Evolutionary conservation across 768 basidiomycete species (phyloP).

Genomic region (Pleurotus citrinopileatus): DNA sequence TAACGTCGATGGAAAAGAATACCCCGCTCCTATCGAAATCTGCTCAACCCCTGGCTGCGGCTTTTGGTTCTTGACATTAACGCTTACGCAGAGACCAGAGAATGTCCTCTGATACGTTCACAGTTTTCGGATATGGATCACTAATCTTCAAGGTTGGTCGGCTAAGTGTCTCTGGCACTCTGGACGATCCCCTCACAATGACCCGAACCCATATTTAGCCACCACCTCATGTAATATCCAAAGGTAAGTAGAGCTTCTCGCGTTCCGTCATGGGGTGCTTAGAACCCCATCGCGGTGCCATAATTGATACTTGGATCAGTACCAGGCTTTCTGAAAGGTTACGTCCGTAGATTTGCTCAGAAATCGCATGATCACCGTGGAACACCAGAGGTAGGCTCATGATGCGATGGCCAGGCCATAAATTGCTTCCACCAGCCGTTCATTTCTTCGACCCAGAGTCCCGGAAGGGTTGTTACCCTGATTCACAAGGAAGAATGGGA

Average conservation of each 20-base stretch:
- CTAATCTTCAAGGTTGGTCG: slow-evolving; percentile 81
- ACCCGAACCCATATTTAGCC: slow-evolving; percentile 44
- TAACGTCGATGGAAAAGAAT: too few relatives aligned
- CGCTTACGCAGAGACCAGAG: too few relatives aligned
- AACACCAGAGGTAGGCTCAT: slow-evolving; percentile 73
- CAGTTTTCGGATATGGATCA: slow-evolving; percentile 92
- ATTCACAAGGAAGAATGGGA: slow-evolving; percentile 90
- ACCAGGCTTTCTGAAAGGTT: slow-evolving; percentile 86
- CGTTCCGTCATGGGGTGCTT: background rate
- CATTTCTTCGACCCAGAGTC: slow-evolving; percentile 42
- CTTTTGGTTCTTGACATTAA: too few relatives aligned
- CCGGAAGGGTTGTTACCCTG: slow-evolving; percentile 88
- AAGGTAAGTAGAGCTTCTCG: slow-evolving; percentile 42
- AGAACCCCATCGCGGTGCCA: background rate
- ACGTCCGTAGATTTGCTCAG: slow-evolving; percentile 88
- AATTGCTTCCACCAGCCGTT: background rate
- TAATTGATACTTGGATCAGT: slow-evolving; percentile 36
- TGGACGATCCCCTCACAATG: background rate
- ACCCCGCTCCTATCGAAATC: too few relatives aligned
- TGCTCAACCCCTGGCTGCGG: too few relatives aligned
- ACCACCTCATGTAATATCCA: slow-evolving; percentile 70
- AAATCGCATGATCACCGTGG: slow-evolving; percentile 92
- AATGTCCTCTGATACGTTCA: slow-evolving; percentile 36
- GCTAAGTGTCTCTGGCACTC: background rate
- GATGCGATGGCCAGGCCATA: background rate